These are phyloP conservation scores for Linanthus parryae DNA, from an alignment of 148 eudicot species.

Conservation along the genomic window DNA sequence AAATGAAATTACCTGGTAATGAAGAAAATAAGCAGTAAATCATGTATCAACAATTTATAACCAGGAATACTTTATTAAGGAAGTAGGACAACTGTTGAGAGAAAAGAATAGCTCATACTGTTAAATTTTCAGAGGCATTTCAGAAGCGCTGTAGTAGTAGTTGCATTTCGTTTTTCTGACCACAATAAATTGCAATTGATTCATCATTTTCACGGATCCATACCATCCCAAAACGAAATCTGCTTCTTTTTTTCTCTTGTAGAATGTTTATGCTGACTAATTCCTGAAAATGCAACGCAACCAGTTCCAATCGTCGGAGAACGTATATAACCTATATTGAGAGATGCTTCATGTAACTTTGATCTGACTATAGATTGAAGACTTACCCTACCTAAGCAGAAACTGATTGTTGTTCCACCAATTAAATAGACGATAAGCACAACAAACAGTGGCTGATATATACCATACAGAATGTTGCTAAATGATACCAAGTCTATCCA, in stretches of 20 bases:
- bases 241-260: constrained; percentile 97
- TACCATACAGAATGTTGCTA: constrained; percentile 79
- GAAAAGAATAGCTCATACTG: constrained; percentile 31
- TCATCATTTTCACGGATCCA: constrained; percentile 95
- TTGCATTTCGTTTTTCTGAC: constrained; percentile 86
- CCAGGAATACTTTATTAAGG: background rate
- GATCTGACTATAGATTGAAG: background rate
- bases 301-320: constrained; percentile 6
- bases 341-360: background rate
- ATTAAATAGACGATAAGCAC: constrained; percentile 76
- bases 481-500: constrained; percentile 81
- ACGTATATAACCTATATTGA: background rate
- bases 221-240: constrained; percentile 91
- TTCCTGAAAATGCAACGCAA: constrained; percentile 38
- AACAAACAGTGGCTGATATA: constrained; percentile 84
- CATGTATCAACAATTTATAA: background rate
- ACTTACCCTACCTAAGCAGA: constrained; percentile 73
- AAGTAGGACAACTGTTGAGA: background rate
- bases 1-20: background rate
- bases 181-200: constrained; percentile 90
- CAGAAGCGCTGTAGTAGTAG: constrained; percentile 74
- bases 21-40: background rate
- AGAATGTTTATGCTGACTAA: constrained; percentile 68
- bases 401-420: constrained; percentile 78
- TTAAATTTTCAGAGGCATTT: constrained; percentile 80